A percentile compares a stretch with the other conserved stretches of the same genome.
These are phyloP conservation scores for Volvox reticuliferus DNA, from an alignment of 139 green algal genomes.

Conservation along the genomic window DNA sequence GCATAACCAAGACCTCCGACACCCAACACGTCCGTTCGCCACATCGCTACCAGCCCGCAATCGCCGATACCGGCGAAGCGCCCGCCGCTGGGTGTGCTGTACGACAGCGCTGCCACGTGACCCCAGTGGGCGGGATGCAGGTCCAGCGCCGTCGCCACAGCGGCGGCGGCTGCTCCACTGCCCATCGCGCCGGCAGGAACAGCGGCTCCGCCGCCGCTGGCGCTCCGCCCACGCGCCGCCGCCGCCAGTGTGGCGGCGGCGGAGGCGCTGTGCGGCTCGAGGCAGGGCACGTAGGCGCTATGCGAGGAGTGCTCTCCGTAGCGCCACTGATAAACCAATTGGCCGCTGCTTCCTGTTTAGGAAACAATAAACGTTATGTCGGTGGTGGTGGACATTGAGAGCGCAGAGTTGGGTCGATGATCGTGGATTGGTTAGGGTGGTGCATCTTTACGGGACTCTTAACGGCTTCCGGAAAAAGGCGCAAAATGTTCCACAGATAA, in stretches of 20 bases:
- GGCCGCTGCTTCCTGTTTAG: conserved; percentile 13
- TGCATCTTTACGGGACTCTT: too few species aligned
- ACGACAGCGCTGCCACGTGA: conserved; percentile 67
- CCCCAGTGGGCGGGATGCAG: conserved; percentile 36
- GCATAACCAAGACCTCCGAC: conserved; percentile 72
- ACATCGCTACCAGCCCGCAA: conserved; percentile 82
- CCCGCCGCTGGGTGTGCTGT: conserved; percentile 66
- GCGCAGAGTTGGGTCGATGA: too few species aligned
- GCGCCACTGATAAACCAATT: conserved; percentile 28
- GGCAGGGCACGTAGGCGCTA: conserved; percentile 32
- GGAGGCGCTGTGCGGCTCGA: conserved; percentile 25
- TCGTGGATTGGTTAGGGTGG: too few species aligned
- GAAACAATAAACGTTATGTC: too few species aligned
- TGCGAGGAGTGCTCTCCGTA: conserved; percentile 7
- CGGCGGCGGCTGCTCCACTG: not conserved
- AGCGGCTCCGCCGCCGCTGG: not conserved
- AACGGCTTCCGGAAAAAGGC: too few species aligned
- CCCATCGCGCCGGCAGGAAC: not conserved
- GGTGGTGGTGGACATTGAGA: too few species aligned
- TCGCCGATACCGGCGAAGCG: conserved; percentile 83
- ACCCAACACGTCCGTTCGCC: conserved; percentile 74
- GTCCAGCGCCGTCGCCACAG: not conserved
- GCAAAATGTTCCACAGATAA: too few species aligned
- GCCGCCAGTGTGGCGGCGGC: not conserved
- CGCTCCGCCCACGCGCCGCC: not conserved